Conservation (phyloP, 495 filamentous ascomycete genomes). For the Annulohypoxylon stygium region DNA sequence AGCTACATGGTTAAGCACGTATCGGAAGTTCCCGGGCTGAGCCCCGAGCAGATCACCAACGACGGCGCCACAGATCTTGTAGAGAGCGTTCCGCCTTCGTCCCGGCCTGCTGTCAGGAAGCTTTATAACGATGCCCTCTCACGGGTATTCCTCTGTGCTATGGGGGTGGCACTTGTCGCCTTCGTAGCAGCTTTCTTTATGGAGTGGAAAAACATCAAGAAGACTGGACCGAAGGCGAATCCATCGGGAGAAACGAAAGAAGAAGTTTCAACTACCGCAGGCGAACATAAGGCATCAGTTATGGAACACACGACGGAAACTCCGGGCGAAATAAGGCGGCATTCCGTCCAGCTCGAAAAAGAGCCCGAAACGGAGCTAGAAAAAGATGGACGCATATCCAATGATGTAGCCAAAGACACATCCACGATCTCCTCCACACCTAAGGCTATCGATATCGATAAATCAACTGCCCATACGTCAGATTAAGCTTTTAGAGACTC, state of each 20-base stretch:
- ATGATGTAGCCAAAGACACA: conserved; percentile 9
- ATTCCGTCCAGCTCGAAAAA: conserved; percentile 13
- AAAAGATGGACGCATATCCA: conserved; percentile 25
- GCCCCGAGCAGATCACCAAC: conserved; percentile 62
- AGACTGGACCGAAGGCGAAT: conserved; percentile 35
- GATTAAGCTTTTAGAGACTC: neutral
- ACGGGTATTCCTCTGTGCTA: conserved; percentile 64
- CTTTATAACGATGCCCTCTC: conserved; percentile 71
- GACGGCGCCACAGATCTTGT: conserved; percentile 70
- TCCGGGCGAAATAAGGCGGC: neutral
- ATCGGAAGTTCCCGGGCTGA: conserved; percentile 58
- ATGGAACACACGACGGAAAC: neutral
- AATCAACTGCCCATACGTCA: neutral
- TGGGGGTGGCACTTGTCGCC: conserved; percentile 67
- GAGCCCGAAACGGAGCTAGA: conserved; percentile 4
- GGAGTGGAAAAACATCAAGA: conserved; percentile 74
- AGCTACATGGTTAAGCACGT: conserved; percentile 68
- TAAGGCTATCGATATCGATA: conserved; percentile 17
- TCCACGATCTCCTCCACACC: neutral
- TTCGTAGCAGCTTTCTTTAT: conserved; percentile 66
- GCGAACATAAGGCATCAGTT: conserved; percentile 18
- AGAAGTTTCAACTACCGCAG: conserved; percentile 5
- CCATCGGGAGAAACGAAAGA: conserved; percentile 8
- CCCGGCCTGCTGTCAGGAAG: conserved; percentile 56
- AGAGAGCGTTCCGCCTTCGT: conserved; percentile 58